Evolutionary conservation across 129 eudicot genomes (phyloP), one percentile per base, ranked within the genome.

Genomic region (Calendula officinalis): DNA sequence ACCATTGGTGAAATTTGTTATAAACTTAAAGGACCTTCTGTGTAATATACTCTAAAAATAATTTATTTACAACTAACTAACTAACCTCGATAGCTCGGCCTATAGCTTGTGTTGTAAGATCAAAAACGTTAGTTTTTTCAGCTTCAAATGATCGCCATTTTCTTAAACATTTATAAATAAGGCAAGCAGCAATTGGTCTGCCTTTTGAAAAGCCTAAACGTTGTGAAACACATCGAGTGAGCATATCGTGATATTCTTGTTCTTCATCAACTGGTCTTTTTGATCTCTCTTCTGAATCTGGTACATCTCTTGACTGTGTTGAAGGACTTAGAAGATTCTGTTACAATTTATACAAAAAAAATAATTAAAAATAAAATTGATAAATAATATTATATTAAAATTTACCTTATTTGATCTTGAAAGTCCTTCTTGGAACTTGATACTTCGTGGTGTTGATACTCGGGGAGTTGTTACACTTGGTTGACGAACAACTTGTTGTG

Each of bases 141-240:
- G 71, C 91, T 84, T 92, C 98, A 73, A 92, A 88, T 47, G 96
- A 92, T 52, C 80, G 83, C 98, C 98, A 92, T 64, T 92, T 91
- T 75, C 91, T 77, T 58, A 92, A 80, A 72, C 98, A 92, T 68
- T 85, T 88, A 82, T 88, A 88, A 41, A 88, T 92, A 58, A 85
- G 83, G 77, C 98, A 88, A 22, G 98, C 98, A 62, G 98, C 95
- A 72, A 88, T 81, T 5, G 98, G 95, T 71, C 96, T 77, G 43
- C 95, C 96, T 72, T 74, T 85, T 9, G 96, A 77, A 80, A 92
- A 88, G 48, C 96, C 98, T 8, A 88, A 76, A 59, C 80, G 95
- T 77, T 85, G 96, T 16, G 96, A 79, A 34, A 92, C 67, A 74
- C 95, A 92, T 27, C 98, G 86, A 57, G 83, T 85, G 70, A 92